These are phyloP conservation scores for Auricularia auricula-judae DNA, from an alignment of 768 basidiomycete genomes.

Conservation along the genomic window DNA sequence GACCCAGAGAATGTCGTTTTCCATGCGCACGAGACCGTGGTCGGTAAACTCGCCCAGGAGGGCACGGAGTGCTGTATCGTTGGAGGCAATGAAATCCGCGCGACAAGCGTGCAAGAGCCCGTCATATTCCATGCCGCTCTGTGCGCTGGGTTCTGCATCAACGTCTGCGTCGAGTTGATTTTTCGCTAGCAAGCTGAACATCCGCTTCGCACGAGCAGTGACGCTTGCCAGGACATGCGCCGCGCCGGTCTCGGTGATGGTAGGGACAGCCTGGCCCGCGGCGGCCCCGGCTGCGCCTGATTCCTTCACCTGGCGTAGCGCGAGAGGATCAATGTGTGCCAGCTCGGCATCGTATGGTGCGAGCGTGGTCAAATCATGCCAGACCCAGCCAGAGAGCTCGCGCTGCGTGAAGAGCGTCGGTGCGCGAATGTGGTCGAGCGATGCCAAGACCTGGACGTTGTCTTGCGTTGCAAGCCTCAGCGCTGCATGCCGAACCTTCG, in stretches of 20 bases:
- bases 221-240: slow-evolving; percentile 78
- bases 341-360: slow-evolving; percentile 72
- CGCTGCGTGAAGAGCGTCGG: slow-evolving; percentile 67
- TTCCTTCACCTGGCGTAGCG: slow-evolving; percentile 23
- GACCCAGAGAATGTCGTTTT: not conserved
- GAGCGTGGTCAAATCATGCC: slow-evolving; percentile 88
- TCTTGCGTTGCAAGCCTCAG: slow-evolving; percentile 68
- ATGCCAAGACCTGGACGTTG: slow-evolving; percentile 71
- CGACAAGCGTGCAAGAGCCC: slow-evolving; percentile 62
- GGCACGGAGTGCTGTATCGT: slow-evolving; percentile 71
- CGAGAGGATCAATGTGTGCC: slow-evolving; percentile 39
- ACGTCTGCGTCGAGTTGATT: slow-evolving; percentile 54
- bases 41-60: slow-evolving; percentile 86
- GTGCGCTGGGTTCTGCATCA: slow-evolving; percentile 21
- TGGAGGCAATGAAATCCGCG: slow-evolving; percentile 81
- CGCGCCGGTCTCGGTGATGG: slow-evolving; percentile 66
- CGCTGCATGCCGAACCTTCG: slow-evolving; percentile 67
- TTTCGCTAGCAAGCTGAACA: slow-evolving; percentile 62
- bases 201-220: slow-evolving; percentile 72
- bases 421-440: slow-evolving; percentile 79
- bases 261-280: not conserved
- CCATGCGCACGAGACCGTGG: slow-evolving; percentile 54
- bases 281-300: slow-evolving; percentile 22
- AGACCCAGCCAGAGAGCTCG: slow-evolving; percentile 60
- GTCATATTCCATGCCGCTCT: slow-evolving; percentile 51